Conservation (phyloP, 345 rosid species). For the Laguncularia racemosa region DNA sequence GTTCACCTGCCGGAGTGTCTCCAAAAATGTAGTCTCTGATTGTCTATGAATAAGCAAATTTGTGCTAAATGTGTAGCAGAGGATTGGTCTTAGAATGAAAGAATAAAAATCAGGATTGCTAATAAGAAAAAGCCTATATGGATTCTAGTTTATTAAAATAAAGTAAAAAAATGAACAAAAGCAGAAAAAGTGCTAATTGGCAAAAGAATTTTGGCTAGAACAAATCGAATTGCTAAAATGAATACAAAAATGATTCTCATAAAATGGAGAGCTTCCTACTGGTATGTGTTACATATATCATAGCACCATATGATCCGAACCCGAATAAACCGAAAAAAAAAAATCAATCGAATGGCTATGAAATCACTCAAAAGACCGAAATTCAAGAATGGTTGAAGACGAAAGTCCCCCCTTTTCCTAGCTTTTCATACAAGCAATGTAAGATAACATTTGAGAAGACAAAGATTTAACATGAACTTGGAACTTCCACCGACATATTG, state of each 20-base stretch:
- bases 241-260: background rate
- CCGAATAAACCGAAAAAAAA: background rate
- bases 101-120: background rate
- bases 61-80: background rate
- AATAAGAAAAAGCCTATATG: too few species aligned
- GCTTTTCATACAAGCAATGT: too few species aligned
- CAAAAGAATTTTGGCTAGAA: too few species aligned
- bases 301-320: too few species aligned
- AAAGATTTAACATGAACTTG: background rate
- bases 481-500: background rate
- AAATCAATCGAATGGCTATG: constrained; percentile 1
- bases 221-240: too few species aligned
- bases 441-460: background rate
- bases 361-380: background rate
- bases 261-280: constrained; percentile 8
- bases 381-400: background rate
- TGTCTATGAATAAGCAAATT: background rate
- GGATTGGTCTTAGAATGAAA: background rate
- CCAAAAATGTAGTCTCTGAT: too few species aligned
- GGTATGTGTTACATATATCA: too few species aligned
- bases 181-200: background rate
- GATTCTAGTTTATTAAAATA: too few species aligned
- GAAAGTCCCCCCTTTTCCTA: background rate
- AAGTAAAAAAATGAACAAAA: constrained; percentile 11
- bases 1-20: background rate